Evolutionary conservation across 2,329 filamentous ascomycete genomes (phyloP).

Genomic region (Dactylellina sp.): DNA sequence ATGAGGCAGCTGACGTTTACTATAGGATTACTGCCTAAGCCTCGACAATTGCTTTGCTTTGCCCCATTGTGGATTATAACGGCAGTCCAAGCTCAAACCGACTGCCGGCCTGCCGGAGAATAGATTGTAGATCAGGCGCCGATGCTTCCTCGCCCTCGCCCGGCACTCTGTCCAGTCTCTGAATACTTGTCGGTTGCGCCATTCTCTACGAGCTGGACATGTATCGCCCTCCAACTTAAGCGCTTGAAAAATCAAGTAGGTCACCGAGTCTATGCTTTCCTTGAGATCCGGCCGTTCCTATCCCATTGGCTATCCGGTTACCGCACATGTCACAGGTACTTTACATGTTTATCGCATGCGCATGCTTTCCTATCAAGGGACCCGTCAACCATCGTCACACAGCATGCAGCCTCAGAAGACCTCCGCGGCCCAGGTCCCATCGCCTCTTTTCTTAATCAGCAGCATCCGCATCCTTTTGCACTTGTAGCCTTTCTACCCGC

Average conservation of each 20-base stretch:
- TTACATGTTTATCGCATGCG: not conserved
- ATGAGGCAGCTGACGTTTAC: not conserved
- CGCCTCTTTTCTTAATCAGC: too few relatives aligned
- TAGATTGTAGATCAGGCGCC: constrained; percentile 41
- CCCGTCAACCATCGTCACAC: not conserved
- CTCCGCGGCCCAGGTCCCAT: not conserved
- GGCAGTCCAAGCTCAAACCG: too few relatives aligned
- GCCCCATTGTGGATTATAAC: too few relatives aligned
- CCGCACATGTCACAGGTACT: constrained; percentile 35
- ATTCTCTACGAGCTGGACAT: too few relatives aligned
- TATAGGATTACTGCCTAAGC: not conserved
- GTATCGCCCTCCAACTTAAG: not conserved
- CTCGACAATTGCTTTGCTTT: not conserved
- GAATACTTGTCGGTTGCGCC: too few relatives aligned
- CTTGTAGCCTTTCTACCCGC: too few relatives aligned
- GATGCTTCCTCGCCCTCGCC: constrained; percentile 14
- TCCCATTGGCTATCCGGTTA: constrained; percentile 41
- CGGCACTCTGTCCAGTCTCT: too few relatives aligned
- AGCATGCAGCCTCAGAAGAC: constrained; percentile 6
- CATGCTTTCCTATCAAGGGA: not conserved
- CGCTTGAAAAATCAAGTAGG: constrained; percentile 43
- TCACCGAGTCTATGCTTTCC: constrained; percentile 22
- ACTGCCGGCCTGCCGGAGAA: constrained; percentile 54
- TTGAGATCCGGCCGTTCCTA: constrained; percentile 45
- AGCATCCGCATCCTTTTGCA: too few relatives aligned